phyloP scores from a whole-genome alignment of 1,284 basidiomycete genomes.

The Ceratobasidium papillatum region DNA sequence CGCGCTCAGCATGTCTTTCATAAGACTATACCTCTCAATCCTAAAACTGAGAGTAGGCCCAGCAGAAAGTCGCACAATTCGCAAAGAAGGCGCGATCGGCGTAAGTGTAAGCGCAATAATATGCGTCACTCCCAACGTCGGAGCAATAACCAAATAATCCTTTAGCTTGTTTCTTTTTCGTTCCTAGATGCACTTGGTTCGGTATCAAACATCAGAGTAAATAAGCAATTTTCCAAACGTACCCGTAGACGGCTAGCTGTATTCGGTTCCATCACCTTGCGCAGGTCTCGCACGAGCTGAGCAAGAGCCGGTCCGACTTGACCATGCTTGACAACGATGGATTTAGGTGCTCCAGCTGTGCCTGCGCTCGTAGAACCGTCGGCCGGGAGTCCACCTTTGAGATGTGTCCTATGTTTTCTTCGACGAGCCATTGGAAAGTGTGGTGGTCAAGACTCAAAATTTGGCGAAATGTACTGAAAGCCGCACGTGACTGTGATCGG shows the following conservation, averaged over 20 bases:
- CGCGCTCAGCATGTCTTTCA: slow-evolving; percentile 81
- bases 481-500: slow-evolving; percentile 20
- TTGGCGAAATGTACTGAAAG: slow-evolving; percentile 1
- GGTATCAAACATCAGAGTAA: slow-evolving; percentile 14
- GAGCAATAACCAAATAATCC: slow-evolving; percentile 94
- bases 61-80: slow-evolving; percentile 87
- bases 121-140: slow-evolving; percentile 91
- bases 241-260: slow-evolving; percentile 91
- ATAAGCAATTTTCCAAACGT: slow-evolving; percentile 47
- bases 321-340: slow-evolving; percentile 94
- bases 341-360: slow-evolving; percentile 55
- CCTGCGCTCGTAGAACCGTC: slow-evolving; percentile 49
- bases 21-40: slow-evolving; percentile 90
- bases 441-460: slow-evolving; percentile 30
- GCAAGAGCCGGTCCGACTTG: slow-evolving; percentile 87
- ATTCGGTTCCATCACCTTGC: slow-evolving; percentile 98
- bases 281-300: slow-evolving; percentile 89
- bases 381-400: slow-evolving; percentile 63
- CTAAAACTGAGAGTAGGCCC: slow-evolving; percentile 96
- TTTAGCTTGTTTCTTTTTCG: slow-evolving; percentile 90
- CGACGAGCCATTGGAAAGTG: slow-evolving; percentile 69
- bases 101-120: slow-evolving; percentile 92
- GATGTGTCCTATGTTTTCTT: slow-evolving; percentile 88
- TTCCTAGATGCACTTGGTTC: slow-evolving; percentile 65
- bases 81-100: slow-evolving; percentile 83